Percentiles rank a stretch among this genome's conserved stretches.
Evolutionary conservation across 371 early-diverging fungal species (phyloP).

Genomic region (Saksenaea vasiformis): DNA sequence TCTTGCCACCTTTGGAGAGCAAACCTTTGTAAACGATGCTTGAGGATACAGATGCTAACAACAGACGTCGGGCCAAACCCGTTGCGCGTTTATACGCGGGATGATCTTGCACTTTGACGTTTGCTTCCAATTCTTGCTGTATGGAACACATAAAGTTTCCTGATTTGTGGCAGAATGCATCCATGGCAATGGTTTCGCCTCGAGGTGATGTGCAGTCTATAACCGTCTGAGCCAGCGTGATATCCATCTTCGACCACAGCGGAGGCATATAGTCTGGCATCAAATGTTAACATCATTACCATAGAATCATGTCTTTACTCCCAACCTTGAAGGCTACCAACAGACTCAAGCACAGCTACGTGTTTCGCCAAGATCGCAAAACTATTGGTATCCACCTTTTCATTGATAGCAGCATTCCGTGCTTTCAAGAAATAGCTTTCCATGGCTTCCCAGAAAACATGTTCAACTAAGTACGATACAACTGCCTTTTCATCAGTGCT

Average conservation of each 20-base stretch:
- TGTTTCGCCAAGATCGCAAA: slow-evolving; percentile 33
- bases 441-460: slow-evolving; percentile 19
- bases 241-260: slow-evolving; percentile 30
- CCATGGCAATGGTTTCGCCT: slow-evolving; percentile 19
- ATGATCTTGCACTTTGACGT: neutral
- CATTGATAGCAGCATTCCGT: slow-evolving; percentile 16
- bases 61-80: slow-evolving; percentile 25
- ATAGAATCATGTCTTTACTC: neutral
- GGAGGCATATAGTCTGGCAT: neutral
- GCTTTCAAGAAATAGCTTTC: slow-evolving; percentile 20
- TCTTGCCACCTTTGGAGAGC: too few species aligned
- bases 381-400: slow-evolving; percentile 24
- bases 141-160: slow-evolving; percentile 21
- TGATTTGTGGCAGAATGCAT: slow-evolving; percentile 26
- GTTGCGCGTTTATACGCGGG: neutral
- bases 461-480: slow-evolving; percentile 15
- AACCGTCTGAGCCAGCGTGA: slow-evolving; percentile 25
- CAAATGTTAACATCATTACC: neutral
- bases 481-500: neutral
- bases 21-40: slow-evolving; percentile 35
- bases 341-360: slow-evolving; percentile 21
- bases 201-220: slow-evolving; percentile 24
- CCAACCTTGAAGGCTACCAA: slow-evolving; percentile 23
- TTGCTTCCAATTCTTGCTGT: slow-evolving; percentile 8
- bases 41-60: slow-evolving; percentile 30